These are phyloP conservation scores for Acidiella bohemica DNA, from an alignment of 495 filamentous ascomycete genomes.

Conservation along the genomic window DNA sequence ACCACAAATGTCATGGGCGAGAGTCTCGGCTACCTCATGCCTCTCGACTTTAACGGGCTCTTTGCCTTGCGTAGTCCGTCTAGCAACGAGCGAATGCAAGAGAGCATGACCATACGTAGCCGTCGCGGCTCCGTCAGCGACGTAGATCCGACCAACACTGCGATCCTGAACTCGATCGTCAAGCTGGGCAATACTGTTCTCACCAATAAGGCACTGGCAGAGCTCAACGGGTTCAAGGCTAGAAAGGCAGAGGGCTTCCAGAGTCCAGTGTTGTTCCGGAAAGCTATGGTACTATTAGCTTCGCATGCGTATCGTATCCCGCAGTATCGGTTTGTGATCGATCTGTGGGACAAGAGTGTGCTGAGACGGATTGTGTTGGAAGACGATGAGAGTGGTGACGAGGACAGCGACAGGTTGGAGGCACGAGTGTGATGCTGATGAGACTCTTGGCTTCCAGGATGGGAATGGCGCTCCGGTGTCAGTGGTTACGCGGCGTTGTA, in stretches of 20 bases:
- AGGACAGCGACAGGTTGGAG: slow-evolving; percentile 1
- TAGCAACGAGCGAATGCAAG: neutral
- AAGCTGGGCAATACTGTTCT: slow-evolving; percentile 83
- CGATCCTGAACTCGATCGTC: slow-evolving; percentile 64
- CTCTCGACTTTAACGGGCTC: slow-evolving; percentile 59
- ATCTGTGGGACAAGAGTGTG: slow-evolving; percentile 84
- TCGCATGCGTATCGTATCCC: slow-evolving; percentile 76
- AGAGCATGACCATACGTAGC: slow-evolving; percentile 19
- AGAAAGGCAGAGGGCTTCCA: slow-evolving; percentile 58
- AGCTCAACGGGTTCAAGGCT: slow-evolving; percentile 56
- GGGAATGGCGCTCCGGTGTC: neutral
- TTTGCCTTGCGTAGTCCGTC: slow-evolving; percentile 32
- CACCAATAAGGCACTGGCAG: slow-evolving; percentile 58
- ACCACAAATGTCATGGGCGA: slow-evolving; percentile 72
- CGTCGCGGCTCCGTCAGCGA: slow-evolving; percentile 34
- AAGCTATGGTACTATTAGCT: slow-evolving; percentile 75
- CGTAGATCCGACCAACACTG: slow-evolving; percentile 51
- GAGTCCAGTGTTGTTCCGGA: slow-evolving; percentile 62
- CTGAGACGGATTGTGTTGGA: slow-evolving; percentile 65
- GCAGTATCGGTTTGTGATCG: slow-evolving; percentile 74
- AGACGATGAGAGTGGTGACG: slow-evolving; percentile 39
- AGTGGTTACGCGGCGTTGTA: slow-evolving; percentile 2
- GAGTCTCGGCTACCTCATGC: slow-evolving; percentile 76
- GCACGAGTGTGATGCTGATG: too few species aligned
- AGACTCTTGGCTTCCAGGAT: neutral